Percentiles rank a stretch among this genome's conserved stretches.
Evolutionary conservation across 768 basidiomycete species (phyloP).

Genomic region (Crepidotus variabilis): DNA sequence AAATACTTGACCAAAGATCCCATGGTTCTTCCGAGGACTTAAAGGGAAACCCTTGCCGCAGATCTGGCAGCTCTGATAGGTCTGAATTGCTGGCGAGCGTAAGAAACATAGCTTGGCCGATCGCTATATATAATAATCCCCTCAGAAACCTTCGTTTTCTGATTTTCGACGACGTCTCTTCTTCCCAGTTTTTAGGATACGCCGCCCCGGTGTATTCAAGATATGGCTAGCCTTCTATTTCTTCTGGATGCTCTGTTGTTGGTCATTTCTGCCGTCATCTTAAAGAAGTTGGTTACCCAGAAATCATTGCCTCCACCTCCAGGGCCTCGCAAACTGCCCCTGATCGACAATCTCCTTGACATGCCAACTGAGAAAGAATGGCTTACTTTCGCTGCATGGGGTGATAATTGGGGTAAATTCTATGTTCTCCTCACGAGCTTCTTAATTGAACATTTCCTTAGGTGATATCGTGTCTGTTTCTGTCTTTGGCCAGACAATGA

Average conservation of each 20-base stretch:
- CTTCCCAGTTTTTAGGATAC: too few species aligned
- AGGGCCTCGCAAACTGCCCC: conserved; percentile 39
- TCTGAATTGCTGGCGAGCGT: too few species aligned
- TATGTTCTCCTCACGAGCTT: not conserved
- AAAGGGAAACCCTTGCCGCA: not conserved
- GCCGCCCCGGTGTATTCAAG: too few species aligned
- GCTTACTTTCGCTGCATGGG: conserved; percentile 43
- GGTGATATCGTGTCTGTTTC: conserved; percentile 42
- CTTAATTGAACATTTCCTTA: conserved; percentile 8
- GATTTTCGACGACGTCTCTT: too few species aligned
- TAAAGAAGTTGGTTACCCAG: conserved; percentile 16
- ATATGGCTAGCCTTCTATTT: not conserved
- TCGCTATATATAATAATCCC: too few species aligned
- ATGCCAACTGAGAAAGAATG: conserved; percentile 45
- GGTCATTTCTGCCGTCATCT: conserved; percentile 1
- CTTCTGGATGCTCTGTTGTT: not conserved
- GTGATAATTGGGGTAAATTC: conserved; percentile 35
- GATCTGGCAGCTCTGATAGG: not conserved
- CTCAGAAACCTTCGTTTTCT: too few species aligned
- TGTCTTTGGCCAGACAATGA: conserved; percentile 40
- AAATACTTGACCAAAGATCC: not conserved
- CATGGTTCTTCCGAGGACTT: conserved; percentile 15
- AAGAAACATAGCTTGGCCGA: too few species aligned
- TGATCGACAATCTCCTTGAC: conserved; percentile 46
- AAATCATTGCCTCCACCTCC: conserved; percentile 33